Evolutionary conservation across 2,329 filamentous ascomycete genomes (phyloP).

Genomic region (Exserohilum turcica): DNA sequence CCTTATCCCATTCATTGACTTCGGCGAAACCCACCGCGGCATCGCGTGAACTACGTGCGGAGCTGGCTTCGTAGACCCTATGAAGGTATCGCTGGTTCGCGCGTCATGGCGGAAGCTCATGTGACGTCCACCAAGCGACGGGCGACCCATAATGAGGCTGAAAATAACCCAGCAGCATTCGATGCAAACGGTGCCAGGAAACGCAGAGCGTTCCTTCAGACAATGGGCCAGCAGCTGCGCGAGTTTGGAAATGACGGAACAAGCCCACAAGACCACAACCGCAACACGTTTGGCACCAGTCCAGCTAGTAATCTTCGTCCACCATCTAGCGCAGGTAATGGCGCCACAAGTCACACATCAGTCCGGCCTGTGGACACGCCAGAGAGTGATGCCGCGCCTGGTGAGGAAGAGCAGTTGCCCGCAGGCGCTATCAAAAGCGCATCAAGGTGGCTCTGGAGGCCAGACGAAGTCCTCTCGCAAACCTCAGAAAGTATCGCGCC

Average conservation of each 20-base stretch:
- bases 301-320: constrained; percentile 13
- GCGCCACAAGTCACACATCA: constrained; percentile 1
- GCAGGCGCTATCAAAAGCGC: constrained; percentile 28
- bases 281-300: constrained; percentile 26
- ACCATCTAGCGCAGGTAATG: constrained; percentile 9
- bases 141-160: constrained; percentile 10
- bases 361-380: constrained; percentile 18
- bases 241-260: constrained; percentile 30
- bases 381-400: constrained; percentile 24
- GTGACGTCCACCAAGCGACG: constrained; percentile 26
- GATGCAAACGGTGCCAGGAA: constrained; percentile 18
- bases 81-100: neutral
- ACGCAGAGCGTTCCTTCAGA: constrained; percentile 30
- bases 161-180: constrained; percentile 1
- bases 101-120: constrained; percentile 22
- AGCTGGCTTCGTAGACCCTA: neutral
- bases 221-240: constrained; percentile 34
- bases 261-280: constrained; percentile 26
- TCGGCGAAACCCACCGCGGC: neutral
- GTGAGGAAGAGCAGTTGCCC: constrained; percentile 28
- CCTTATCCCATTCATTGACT: neutral
- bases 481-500: constrained; percentile 1
- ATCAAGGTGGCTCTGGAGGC: constrained; percentile 27
- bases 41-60: neutral
- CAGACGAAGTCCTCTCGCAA: constrained; percentile 18